A percentile compares a stretch with the other conserved stretches of the same genome.
Evolutionary conservation across 805 yeast species (phyloP).

Genomic region (Lipomyces starkeyi): DNA sequence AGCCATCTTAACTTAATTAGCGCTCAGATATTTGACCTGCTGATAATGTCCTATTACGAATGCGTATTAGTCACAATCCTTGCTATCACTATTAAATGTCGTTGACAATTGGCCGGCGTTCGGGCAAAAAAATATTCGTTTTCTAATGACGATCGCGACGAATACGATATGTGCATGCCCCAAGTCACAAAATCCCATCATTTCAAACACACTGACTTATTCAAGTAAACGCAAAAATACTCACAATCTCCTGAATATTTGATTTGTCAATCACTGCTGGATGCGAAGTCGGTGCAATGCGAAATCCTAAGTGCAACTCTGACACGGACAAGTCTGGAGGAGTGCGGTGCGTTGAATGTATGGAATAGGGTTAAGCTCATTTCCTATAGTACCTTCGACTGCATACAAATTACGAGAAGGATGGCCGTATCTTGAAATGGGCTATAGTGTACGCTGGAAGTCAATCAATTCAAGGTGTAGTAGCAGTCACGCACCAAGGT

Average conservation of each 20-base stretch:
- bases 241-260: not conserved
- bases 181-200: not conserved
- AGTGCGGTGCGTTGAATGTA: not conserved
- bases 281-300: not conserved
- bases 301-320: not conserved
- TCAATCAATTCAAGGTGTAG: not conserved
- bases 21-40: not conserved
- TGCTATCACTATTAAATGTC: not conserved
- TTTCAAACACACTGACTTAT: not conserved
- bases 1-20: slow-evolving; percentile 38
- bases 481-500: not conserved
- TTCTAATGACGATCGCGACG: not conserved
- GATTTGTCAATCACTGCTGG: not conserved
- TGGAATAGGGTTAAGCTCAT: not conserved
- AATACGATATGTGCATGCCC: not conserved
- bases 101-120: not conserved
- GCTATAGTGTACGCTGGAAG: not conserved
- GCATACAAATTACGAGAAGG: not conserved
- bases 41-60: not conserved
- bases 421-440: not conserved
- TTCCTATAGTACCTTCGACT: not conserved
- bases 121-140: not conserved
- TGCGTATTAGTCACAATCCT: not conserved
- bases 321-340: not conserved
- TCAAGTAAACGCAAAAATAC: not conserved